phyloP scores from a whole-genome alignment of 768 basidiomycete genomes.

The Suillus bovinus region DNA sequence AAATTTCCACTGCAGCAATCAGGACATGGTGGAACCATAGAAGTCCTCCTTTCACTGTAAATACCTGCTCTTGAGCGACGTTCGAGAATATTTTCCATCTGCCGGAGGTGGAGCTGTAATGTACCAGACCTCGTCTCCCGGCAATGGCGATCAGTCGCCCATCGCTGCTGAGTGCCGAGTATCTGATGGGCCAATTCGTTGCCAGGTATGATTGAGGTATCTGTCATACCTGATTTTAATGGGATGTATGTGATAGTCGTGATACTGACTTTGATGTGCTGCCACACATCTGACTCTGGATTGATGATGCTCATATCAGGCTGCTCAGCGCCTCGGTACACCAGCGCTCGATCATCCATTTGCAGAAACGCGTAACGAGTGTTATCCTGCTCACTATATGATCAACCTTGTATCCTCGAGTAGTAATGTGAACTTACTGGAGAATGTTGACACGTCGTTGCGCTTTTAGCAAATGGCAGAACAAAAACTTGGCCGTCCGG shows the following conservation, averaged over 20 bases:
- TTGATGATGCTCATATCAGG: constrained; percentile 99
- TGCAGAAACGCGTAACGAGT: constrained; percentile 94
- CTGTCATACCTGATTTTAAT: constrained; percentile 40
- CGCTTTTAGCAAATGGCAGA: constrained; percentile 93
- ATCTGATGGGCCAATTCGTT: constrained; percentile 91
- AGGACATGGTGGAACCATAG: constrained; percentile 97
- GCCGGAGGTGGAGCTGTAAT: constrained; percentile 93
- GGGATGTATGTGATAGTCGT: not conserved
- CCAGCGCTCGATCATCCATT: constrained; percentile 89
- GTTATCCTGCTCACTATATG: constrained; percentile 68
- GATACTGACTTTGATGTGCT: constrained; percentile 78
- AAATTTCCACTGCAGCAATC: constrained; percentile 84
- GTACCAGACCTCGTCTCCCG: constrained; percentile 85
- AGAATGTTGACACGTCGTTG: constrained; percentile 86
- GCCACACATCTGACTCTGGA: constrained; percentile 97
- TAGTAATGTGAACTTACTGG: constrained; percentile 55
- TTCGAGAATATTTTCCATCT: constrained; percentile 91
- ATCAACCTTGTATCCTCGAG: not conserved
- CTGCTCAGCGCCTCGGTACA: constrained; percentile 96
- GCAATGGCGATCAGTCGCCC: constrained; percentile 92
- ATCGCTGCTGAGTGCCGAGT: constrained; percentile 87
- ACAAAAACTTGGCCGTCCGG: constrained; percentile 74
- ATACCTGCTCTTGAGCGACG: constrained; percentile 82
- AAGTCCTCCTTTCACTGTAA: constrained; percentile 86
- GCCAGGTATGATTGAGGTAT: constrained; percentile 88